Evolutionary conservation across 257 asterid genomes (phyloP).

Genomic region (Petunia secreta): DNA sequence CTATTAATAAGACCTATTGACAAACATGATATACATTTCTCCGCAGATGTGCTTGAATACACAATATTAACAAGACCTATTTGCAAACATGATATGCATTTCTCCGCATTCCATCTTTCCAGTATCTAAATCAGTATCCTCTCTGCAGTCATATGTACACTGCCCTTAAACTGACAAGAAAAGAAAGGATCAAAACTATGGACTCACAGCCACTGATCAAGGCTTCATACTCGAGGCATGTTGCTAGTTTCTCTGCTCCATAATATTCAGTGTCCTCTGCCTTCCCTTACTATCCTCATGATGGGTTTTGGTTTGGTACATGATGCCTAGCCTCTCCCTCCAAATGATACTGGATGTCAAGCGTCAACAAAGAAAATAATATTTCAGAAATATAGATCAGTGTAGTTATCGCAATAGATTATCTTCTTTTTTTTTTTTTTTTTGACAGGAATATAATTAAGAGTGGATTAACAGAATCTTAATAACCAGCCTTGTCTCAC

Average conservation of each 20-base stretch:
- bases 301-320: constrained; percentile 21
- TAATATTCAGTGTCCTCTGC: constrained; percentile 4
- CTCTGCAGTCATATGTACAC: constrained; percentile 14
- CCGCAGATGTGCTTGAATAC: background rate
- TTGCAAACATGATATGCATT: background rate
- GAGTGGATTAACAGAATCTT: background rate
- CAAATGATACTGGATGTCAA: constrained; percentile 26
- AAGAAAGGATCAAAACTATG: background rate
- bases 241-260: background rate
- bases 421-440: too few species aligned
- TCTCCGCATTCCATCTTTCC: background rate
- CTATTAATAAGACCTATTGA: background rate
- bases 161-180: background rate
- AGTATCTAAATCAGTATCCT: background rate
- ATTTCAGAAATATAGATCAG: background rate
- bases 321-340: constrained; percentile 21
- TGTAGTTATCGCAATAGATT: background rate
- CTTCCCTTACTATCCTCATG: background rate
- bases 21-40: background rate
- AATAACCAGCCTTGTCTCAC: background rate
- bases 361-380: background rate
- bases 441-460: background rate
- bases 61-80: background rate
- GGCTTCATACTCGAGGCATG: background rate
- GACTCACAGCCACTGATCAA: background rate